Evolutionary conservation across 1,284 basidiomycete species (phyloP).

Genomic region (Pterulicium gracile): DNA sequence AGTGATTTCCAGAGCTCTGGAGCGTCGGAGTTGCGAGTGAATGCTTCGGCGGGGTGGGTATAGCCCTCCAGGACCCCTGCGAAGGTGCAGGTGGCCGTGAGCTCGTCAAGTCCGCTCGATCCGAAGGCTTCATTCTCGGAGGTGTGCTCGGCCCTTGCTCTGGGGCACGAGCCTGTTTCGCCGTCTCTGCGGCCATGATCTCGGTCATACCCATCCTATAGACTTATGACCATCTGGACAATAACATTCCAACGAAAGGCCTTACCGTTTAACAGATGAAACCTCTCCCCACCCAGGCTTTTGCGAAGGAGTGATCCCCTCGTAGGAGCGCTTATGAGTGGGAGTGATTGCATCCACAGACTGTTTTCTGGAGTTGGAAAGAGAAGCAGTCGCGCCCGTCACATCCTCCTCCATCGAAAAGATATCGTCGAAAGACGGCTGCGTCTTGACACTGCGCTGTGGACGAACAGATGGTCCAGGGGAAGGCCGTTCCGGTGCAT

Average conservation of each 20-base stretch:
- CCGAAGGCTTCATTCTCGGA: neutral
- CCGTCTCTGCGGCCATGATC: conserved; percentile 16
- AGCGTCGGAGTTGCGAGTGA: conserved; percentile 10
- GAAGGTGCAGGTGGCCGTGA: neutral
- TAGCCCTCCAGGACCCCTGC: neutral
- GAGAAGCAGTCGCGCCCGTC: too few relatives aligned
- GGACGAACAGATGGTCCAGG: conserved; percentile 23
- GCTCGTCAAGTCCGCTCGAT: neutral
- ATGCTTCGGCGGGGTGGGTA: conserved; percentile 10
- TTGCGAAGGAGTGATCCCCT: neutral
- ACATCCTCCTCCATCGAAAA: conserved; percentile 56
- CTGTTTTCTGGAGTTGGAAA: conserved; percentile 10
- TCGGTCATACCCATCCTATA: neutral
- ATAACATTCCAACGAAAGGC: neutral
- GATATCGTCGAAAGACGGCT: conserved; percentile 33
- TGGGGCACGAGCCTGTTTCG: conserved; percentile 31
- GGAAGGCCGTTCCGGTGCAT: conserved; percentile 16
- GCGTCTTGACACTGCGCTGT: conserved; percentile 11
- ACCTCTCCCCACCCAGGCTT: neutral
- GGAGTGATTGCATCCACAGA: conserved; percentile 11
- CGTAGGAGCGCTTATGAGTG: conserved; percentile 15
- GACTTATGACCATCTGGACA: neutral
- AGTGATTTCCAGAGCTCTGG: conserved; percentile 43
- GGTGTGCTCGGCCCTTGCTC: conserved; percentile 13
- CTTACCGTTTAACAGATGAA: neutral